Percentiles rank a stretch among this genome's conserved stretches.
Evolutionary conservation across 1,284 basidiomycete species (phyloP).

Genomic region (Pholiota adiposa): DNA sequence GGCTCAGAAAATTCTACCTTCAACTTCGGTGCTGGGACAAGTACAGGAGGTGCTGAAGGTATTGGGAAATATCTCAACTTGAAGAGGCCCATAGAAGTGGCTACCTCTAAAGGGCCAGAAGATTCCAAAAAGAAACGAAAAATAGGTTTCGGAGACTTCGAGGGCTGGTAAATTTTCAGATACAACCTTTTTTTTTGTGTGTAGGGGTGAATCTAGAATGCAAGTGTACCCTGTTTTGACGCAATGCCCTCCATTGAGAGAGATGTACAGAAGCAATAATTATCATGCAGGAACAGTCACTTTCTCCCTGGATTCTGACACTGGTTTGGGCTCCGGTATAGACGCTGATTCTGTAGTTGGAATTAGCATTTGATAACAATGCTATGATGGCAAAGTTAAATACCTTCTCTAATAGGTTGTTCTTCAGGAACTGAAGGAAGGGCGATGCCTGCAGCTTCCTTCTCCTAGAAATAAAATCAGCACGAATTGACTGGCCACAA

Average conservation of each 20-base stretch:
- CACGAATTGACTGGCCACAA: not conserved
- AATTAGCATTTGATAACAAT: no score
- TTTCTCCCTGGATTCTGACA: conserved; percentile 14
- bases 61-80: conserved; percentile 69
- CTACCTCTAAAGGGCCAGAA: conserved; percentile 36
- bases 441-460: conserved; percentile 15
- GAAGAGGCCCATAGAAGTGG: conserved; percentile 50
- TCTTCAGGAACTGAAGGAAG: conserved; percentile 34
- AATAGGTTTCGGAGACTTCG: conserved; percentile 82
- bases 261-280: not conserved
- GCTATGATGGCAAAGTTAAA: not conserved
- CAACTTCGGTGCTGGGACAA: conserved; percentile 21
- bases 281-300: conserved; percentile 45
- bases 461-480: conserved; percentile 18
- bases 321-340: not conserved
- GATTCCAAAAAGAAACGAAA: conserved; percentile 74
- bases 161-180: conserved; percentile 56
- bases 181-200: no score
- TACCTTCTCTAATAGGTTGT: conserved; percentile 24
- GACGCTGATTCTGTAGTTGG: conserved; percentile 14
- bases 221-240: not conserved
- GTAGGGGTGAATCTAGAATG: no score
- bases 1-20: conserved; percentile 45
- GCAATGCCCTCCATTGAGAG: not conserved
- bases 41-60: conserved; percentile 25